Conservation (phyloP, 2,329 filamentous ascomycete genomes). For the Albophoma yamanashiensis region DNA sequence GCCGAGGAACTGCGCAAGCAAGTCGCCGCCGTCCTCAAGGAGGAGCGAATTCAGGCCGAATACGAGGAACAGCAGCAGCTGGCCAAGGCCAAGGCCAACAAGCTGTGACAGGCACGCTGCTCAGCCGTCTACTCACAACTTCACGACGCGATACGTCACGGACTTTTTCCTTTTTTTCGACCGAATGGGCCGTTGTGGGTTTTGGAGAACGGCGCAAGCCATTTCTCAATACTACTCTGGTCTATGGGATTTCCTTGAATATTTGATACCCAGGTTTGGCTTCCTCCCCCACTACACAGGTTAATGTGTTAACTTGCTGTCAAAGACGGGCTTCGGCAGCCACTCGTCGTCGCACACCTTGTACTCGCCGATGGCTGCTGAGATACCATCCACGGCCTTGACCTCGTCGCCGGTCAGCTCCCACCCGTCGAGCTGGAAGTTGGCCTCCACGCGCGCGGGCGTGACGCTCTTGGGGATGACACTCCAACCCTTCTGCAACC, state of each 20-base stretch:
- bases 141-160: background rate
- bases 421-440: slow-evolving; percentile 68
- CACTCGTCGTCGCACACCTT: slow-evolving; percentile 71
- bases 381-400: slow-evolving; percentile 52
- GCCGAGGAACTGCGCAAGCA: slow-evolving; percentile 42
- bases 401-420: slow-evolving; percentile 63
- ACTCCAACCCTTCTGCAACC: slow-evolving; percentile 67
- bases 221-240: too few relatives aligned
- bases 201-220: background rate
- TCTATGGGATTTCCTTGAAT: background rate
- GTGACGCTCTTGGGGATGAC: slow-evolving; percentile 82
- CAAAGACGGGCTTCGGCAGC: slow-evolving; percentile 71
- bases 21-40: slow-evolving; percentile 35
- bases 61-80: slow-evolving; percentile 2
- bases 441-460: slow-evolving; percentile 60
- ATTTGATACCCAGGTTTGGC: background rate
- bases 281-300: background rate
- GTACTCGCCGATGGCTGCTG: slow-evolving; percentile 50
- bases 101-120: slow-evolving; percentile 16
- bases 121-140: too few relatives aligned
- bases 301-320: slow-evolving; percentile 52
- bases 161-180: background rate
- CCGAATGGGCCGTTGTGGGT: background rate
- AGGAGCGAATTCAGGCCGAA: slow-evolving; percentile 22
- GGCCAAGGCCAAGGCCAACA: slow-evolving; percentile 22